phyloP scores from a whole-genome alignment of 257 asterid genomes.

The Plantago ovata region DNA sequence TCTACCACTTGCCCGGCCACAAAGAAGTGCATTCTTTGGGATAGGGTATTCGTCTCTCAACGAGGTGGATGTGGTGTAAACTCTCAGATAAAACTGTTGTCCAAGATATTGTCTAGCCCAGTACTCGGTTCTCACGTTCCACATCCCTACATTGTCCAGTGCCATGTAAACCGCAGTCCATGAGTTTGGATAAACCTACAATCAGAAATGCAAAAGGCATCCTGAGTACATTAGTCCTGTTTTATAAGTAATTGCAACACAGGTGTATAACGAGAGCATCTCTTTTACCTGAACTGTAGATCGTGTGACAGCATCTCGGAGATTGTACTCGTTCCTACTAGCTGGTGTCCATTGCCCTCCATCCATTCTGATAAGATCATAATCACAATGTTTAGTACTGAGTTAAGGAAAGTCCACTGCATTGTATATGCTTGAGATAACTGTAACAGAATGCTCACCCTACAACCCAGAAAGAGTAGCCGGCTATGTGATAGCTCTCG shows the following conservation, averaged over 20 bases:
- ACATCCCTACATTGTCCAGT: constrained; percentile 87
- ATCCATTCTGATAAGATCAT: constrained; percentile 63
- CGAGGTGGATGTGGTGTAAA: constrained; percentile 66
- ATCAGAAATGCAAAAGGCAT: not conserved
- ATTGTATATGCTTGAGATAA: not conserved
- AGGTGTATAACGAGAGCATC: not conserved
- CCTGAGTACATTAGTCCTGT: too few relatives aligned
- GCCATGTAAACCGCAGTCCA: constrained; percentile 74
- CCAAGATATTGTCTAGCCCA: constrained; percentile 93
- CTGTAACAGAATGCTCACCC: constrained; percentile 52
- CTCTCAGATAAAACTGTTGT: constrained; percentile 71
- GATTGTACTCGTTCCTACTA: constrained; percentile 61
- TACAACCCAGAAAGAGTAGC: constrained; percentile 84
- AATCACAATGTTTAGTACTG: constrained; percentile 6
- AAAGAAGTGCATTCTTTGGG: constrained; percentile 80
- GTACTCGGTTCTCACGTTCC: constrained; percentile 75
- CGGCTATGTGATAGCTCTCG: constrained; percentile 81
- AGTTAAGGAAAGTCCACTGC: not conserved
- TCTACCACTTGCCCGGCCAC: constrained; percentile 75
- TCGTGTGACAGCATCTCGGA: constrained; percentile 82
- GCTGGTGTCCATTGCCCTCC: constrained; percentile 77
- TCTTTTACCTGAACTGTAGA: constrained; percentile 68
- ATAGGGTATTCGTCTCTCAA: constrained; percentile 80
- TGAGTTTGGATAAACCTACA: constrained; percentile 78
- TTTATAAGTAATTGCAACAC: too few relatives aligned